Conservation (phyloP, 768 basidiomycete genomes). For the Pisolithus tinctorius region DNA sequence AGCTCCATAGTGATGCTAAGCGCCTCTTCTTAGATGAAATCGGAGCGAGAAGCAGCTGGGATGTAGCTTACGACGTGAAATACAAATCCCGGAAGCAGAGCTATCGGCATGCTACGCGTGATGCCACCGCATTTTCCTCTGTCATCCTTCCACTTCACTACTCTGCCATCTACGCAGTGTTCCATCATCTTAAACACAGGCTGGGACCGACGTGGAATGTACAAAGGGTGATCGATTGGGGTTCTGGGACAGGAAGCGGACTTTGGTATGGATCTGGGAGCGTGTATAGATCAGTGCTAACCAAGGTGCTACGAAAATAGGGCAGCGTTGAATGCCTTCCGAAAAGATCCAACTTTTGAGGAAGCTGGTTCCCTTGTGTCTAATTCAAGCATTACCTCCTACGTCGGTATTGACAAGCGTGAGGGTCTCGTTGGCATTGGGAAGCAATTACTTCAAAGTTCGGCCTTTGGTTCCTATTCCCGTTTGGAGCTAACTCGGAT, state of each 20-base stretch:
- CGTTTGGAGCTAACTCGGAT: conserved; percentile 10
- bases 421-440: conserved; percentile 63
- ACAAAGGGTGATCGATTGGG: conserved; percentile 74
- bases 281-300: conserved; percentile 1
- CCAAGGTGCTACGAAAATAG: conserved; percentile 29
- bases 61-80: conserved; percentile 43
- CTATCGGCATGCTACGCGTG: conserved; percentile 53
- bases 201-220: conserved; percentile 56
- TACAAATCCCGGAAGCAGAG: conserved; percentile 59
- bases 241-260: conserved; percentile 74
- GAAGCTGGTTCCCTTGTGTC: conserved; percentile 32
- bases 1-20: conserved; percentile 63
- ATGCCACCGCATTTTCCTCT: conserved; percentile 80
- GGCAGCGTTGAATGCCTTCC: conserved; percentile 65
- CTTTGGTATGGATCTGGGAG: conserved; percentile 53
- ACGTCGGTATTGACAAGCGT: conserved; percentile 73
- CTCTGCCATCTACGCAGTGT: conserved; percentile 69
- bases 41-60: conserved; percentile 40
- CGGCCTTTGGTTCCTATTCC: conserved; percentile 8
- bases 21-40: conserved; percentile 51
- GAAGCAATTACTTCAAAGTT: conserved; percentile 55
- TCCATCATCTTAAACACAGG: conserved; percentile 58
- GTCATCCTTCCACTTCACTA: conserved; percentile 85
- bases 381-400: conserved; percentile 50
- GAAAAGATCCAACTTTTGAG: conserved; percentile 25